phyloP scores from a whole-genome alignment of 495 filamentous ascomycete genomes.

The Sabuloglossum arenarium region DNA sequence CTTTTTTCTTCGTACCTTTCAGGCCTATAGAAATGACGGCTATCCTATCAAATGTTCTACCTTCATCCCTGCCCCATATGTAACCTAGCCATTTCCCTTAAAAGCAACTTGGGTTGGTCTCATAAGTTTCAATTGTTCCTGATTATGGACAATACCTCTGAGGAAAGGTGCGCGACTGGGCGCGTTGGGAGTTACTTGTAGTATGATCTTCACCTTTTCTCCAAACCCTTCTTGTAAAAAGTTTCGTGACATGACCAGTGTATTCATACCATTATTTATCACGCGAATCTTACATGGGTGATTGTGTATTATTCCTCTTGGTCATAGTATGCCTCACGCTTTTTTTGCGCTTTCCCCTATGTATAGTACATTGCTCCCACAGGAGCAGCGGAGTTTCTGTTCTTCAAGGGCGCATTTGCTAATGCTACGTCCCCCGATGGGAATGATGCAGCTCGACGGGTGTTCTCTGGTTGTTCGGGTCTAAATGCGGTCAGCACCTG shows the following conservation, averaged over 20 bases:
- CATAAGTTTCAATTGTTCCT: not conserved
- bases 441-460: too few species aligned
- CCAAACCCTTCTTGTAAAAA: not conserved
- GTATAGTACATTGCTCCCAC: too few species aligned
- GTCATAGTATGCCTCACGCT: too few species aligned
- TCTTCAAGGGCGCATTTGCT: too few species aligned
- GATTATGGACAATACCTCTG: not conserved
- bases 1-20: not conserved
- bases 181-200: not conserved
- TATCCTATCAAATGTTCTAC: not conserved
- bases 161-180: not conserved
- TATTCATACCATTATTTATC: not conserved
- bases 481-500: too few species aligned
- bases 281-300: not conserved
- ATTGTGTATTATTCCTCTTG: not conserved
- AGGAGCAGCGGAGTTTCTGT: too few species aligned
- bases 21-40: not conserved
- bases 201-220: not conserved
- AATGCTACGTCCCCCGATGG: too few species aligned
- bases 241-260: not conserved
- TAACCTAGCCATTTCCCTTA: slow-evolving; percentile 1
- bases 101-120: not conserved
- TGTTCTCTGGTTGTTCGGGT: too few species aligned
- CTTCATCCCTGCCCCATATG: not conserved
- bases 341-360: too few species aligned